Conservation (phyloP, 2,329 filamentous ascomycete species). For the Fusarium piperis region DNA sequence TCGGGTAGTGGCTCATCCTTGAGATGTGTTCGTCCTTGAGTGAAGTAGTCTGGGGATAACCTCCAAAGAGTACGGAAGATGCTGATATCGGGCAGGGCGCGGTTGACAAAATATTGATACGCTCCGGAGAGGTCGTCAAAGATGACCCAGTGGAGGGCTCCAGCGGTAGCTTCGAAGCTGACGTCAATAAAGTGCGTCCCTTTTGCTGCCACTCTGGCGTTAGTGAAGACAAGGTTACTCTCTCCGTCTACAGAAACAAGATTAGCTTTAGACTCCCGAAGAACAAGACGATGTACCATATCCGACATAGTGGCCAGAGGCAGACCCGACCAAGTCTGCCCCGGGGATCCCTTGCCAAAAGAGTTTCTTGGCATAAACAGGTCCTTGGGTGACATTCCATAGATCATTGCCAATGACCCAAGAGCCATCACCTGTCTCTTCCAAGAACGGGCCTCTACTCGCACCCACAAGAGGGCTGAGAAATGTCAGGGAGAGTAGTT, state of each 20-base stretch:
- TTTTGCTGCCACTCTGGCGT: conserved; percentile 3
- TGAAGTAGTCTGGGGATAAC: conserved; percentile 16
- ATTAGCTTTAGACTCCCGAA: not conserved
- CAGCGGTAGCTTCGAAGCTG: not conserved
- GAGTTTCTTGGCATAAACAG: conserved; percentile 17
- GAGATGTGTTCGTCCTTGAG: conserved; percentile 17
- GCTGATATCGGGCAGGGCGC: conserved; percentile 10
- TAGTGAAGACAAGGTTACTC: conserved; percentile 10
- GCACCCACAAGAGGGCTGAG: conserved; percentile 1
- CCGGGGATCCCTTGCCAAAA: conserved; percentile 20
- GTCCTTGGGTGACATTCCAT: conserved; percentile 23
- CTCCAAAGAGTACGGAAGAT: conserved; percentile 22
- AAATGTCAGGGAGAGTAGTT: not conserved
- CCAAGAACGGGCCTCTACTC: conserved; percentile 3
- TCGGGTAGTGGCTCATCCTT: conserved; percentile 18
- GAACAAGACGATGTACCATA: not conserved
- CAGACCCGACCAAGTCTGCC: conserved; percentile 12
- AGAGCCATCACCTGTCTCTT: conserved; percentile 5
- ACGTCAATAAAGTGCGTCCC: conserved; percentile 13
- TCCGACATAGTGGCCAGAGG: conserved; percentile 18
- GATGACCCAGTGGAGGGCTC: conserved; percentile 23
- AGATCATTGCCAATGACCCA: conserved; percentile 23
- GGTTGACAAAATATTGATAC: conserved; percentile 23
- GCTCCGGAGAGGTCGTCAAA: conserved; percentile 18
- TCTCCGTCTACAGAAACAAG: conserved; percentile 5